These are phyloP conservation scores for Naganishia kalamii DNA, from an alignment of 768 basidiomycete genomes.

Conservation along the genomic window DNA sequence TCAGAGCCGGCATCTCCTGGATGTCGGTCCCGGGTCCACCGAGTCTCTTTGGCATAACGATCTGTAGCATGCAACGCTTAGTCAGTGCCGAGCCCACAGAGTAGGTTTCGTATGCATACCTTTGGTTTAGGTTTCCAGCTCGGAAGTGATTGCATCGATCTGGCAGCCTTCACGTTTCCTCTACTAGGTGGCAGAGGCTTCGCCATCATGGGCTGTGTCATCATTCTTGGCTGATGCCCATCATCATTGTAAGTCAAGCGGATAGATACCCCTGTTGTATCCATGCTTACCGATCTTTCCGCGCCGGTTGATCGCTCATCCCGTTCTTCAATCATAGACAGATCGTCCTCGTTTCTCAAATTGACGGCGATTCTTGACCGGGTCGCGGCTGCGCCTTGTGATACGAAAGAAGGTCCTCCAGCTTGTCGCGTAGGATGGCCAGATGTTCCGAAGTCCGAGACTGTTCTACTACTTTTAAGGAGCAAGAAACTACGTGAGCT, in stretches of 20 bases:
- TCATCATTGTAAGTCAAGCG: not conserved
- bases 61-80: not conserved
- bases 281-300: not conserved
- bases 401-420: conserved; percentile 22
- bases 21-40: conserved; percentile 17
- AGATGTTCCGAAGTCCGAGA: conserved; percentile 12
- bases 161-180: conserved; percentile 4
- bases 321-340: conserved; percentile 33
- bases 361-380: conserved; percentile 39
- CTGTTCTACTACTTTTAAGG: not conserved
- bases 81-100: not conserved
- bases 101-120: not conserved
- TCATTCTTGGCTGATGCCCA: not conserved
- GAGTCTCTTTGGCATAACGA: conserved; percentile 19
- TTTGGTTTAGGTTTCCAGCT: conserved; percentile 16
- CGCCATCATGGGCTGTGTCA: not conserved
- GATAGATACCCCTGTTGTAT: not conserved
- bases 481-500: conserved; percentile 20
- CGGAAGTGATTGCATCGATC: conserved; percentile 20
- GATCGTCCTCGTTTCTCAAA: conserved; percentile 33
- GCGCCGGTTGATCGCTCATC: conserved; percentile 19
- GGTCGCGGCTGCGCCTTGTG: conserved; percentile 2
- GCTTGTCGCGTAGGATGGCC: conserved; percentile 15
- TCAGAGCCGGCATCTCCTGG: conserved; percentile 1
- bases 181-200: not conserved